Evolutionary conservation across 108 stramenopile species (phyloP).

Genomic region (Epipyxis sp.): DNA sequence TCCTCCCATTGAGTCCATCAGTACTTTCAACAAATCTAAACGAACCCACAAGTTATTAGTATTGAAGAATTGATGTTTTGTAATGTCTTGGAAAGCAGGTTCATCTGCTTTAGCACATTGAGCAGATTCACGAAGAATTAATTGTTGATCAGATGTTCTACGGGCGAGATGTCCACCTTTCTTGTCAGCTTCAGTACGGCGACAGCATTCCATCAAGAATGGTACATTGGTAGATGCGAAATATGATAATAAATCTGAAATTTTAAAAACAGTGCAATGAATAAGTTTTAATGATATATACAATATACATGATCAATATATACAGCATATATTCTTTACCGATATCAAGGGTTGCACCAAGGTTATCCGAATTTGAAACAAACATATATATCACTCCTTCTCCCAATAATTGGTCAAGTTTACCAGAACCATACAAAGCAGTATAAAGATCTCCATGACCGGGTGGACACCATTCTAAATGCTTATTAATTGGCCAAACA

Average conservation of each 20-base stretch:
- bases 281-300: too few species aligned
- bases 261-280: too few species aligned
- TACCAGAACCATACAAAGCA: slow-evolving; percentile 88
- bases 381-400: slow-evolving; percentile 99
- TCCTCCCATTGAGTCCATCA: slow-evolving; percentile 79
- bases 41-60: slow-evolving; percentile 99
- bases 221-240: slow-evolving; percentile 64
- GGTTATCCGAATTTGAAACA: slow-evolving; percentile 99
- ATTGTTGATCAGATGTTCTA: slow-evolving; percentile 75
- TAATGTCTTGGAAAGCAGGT: slow-evolving; percentile 85
- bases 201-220: slow-evolving; percentile 98
- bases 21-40: slow-evolving; percentile 88
- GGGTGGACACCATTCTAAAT: slow-evolving; percentile 99
- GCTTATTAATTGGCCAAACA: slow-evolving; percentile 62
- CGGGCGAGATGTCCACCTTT: slow-evolving; percentile 97
- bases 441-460: slow-evolving; percentile 99
- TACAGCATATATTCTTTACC: not conserved
- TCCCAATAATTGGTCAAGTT: slow-evolving; percentile 81
- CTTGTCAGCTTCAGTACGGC: slow-evolving; percentile 94
- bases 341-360: slow-evolving; percentile 94
- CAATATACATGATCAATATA: too few species aligned
- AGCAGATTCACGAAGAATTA: slow-evolving; percentile 94
- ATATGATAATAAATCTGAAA: slow-evolving; percentile 15
- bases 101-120: slow-evolving; percentile 96
- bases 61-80: slow-evolving; percentile 95